Conservation (phyloP, 257 asterid species). For the Fraxinus americana region DNA sequence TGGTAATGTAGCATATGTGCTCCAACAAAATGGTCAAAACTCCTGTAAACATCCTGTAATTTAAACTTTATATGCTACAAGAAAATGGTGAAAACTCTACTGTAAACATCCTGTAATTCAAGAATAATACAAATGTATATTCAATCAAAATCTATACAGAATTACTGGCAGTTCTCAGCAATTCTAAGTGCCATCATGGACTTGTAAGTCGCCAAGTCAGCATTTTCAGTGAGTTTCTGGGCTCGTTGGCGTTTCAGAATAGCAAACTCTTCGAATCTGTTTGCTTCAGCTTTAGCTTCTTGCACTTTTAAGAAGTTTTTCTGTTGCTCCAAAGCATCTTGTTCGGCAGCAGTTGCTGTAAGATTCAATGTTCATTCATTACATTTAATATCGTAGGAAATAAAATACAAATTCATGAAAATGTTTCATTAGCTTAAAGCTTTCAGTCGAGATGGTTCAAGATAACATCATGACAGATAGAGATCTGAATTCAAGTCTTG, state of each 20-base stretch:
- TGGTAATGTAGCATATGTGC: too few relatives aligned
- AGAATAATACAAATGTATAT: conserved; percentile 13
- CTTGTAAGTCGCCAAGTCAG: conserved; percentile 89
- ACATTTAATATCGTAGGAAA: background rate
- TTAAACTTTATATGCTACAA: background rate
- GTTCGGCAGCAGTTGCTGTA: conserved; percentile 56
- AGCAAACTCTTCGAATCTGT: conserved; percentile 60
- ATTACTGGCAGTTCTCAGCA: conserved; percentile 68
- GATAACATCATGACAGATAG: background rate
- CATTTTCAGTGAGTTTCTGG: conserved; percentile 76
- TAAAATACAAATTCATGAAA: background rate
- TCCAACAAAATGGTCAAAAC: too few relatives aligned
- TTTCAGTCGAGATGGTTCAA: background rate
- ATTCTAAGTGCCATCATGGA: conserved; percentile 83
- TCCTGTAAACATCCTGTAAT: background rate
- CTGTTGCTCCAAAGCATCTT: conserved; percentile 45
- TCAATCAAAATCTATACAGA: conserved; percentile 54
- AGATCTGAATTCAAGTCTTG: background rate
- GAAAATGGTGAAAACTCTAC: background rate
- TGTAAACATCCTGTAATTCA: background rate
- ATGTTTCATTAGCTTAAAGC: background rate
- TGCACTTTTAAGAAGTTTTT: conserved; percentile 43
- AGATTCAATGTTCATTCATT: conserved; percentile 18
- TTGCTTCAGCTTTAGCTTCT: conserved; percentile 69
- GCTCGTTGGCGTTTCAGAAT: conserved; percentile 74